A percentile compares a stretch with the other conserved stretches of the same genome.
Conservation (phyloP, 2,329 filamentous ascomycete genomes). For the Trichophaea hybrida region DNA sequence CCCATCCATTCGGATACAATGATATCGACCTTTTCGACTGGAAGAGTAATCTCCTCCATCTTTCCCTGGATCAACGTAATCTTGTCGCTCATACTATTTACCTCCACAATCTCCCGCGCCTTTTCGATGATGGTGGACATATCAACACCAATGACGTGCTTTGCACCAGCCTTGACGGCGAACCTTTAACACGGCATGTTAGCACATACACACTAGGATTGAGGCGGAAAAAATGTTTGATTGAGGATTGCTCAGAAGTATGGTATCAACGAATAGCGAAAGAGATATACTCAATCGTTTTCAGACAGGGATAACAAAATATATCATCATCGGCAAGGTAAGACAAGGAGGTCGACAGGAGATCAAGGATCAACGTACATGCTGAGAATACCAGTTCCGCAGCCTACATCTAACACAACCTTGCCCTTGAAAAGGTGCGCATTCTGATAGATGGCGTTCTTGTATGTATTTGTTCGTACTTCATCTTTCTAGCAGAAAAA, state of each 20-base stretch:
- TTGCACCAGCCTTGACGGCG: conserved; percentile 85
- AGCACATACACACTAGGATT: neutral
- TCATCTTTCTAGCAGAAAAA: conserved; percentile 67
- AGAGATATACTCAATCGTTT: conserved; percentile 9
- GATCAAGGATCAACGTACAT: conserved; percentile 49
- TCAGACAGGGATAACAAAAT: conserved; percentile 25
- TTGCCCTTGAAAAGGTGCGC: conserved; percentile 85
- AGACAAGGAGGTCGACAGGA: neutral
- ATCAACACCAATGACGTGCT: conserved; percentile 96
- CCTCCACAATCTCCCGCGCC: conserved; percentile 82
- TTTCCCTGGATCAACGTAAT: conserved; percentile 97
- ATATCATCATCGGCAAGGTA: conserved; percentile 17
- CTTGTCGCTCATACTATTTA: conserved; percentile 85
- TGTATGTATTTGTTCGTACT: conserved; percentile 89
- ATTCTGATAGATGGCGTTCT: conserved; percentile 95
- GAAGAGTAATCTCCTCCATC: conserved; percentile 95
- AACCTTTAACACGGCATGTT: conserved; percentile 49
- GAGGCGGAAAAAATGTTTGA: conserved; percentile 4
- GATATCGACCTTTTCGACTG: conserved; percentile 92
- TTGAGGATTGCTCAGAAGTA: conserved; percentile 15
- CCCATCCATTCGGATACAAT: conserved; percentile 99
- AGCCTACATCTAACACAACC: conserved; percentile 91
- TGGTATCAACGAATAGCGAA: conserved; percentile 12
- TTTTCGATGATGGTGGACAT: conserved; percentile 99
- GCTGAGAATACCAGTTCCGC: conserved; percentile 93